Evolutionary conservation across 257 asterid species (phyloP).

Genomic region (Misopates orontium): DNA sequence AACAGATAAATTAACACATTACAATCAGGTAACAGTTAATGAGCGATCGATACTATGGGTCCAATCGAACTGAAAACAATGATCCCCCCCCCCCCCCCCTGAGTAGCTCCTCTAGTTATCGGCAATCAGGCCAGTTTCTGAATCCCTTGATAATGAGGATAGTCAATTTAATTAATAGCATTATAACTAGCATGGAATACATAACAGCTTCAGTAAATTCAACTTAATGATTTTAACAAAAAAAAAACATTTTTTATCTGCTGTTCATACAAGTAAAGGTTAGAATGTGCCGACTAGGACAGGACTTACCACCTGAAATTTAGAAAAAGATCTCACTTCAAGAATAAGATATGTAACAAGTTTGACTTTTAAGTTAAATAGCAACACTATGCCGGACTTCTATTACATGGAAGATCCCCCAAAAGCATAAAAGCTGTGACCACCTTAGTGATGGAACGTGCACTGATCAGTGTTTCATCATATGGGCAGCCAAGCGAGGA

Average conservation of each 20-base stretch:
- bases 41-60: conserved; percentile 9
- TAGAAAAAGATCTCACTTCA: not conserved
- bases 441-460: not conserved
- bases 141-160: not conserved
- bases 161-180: not conserved
- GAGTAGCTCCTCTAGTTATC: conserved; percentile 5
- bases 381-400: not conserved
- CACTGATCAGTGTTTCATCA: not conserved
- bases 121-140: conserved; percentile 14
- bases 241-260: not conserved
- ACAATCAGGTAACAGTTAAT: conserved; percentile 16
- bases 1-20: conserved; percentile 13
- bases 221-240: not conserved
- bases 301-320: not conserved
- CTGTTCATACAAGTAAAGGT: not conserved
- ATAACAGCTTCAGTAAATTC: not conserved
- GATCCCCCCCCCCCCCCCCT: not conserved
- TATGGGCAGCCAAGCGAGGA: not conserved
- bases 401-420: conserved; percentile 4
- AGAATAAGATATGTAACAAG: not conserved
- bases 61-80: conserved; percentile 4
- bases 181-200: not conserved
- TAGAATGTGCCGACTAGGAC: not conserved
- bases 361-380: not conserved
- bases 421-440: not conserved